A percentile compares a stretch with the other conserved stretches of the same genome.
Evolutionary conservation across 805 yeast genomes (phyloP).

Genomic region (Candida boleticola): DNA sequence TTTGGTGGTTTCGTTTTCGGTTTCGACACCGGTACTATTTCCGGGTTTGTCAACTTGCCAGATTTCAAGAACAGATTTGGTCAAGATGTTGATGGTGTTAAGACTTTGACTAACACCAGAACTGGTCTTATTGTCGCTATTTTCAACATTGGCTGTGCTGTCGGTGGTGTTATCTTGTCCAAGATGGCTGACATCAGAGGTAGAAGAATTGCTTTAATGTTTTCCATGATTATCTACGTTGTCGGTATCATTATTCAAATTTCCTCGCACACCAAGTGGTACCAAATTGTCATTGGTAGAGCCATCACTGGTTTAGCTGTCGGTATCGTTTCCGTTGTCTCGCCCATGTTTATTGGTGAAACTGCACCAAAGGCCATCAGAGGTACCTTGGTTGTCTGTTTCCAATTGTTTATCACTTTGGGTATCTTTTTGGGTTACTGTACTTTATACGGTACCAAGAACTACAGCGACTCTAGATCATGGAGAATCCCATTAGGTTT

Average conservation of each 20-base stretch:
- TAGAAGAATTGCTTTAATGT: constrained; percentile 55
- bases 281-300: constrained; percentile 64
- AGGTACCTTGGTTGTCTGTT: constrained; percentile 69
- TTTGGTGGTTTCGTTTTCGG: constrained; percentile 80
- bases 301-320: constrained; percentile 68
- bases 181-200: constrained; percentile 60
- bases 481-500: constrained; percentile 70
- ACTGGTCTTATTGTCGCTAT: constrained; percentile 53
- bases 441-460: constrained; percentile 62
- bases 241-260: constrained; percentile 64
- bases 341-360: constrained; percentile 67
- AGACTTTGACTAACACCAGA: constrained; percentile 43
- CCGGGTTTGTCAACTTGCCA: constrained; percentile 67
- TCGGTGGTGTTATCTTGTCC: constrained; percentile 64
- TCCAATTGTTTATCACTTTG: constrained; percentile 66
- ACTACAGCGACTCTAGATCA: constrained; percentile 48
- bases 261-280: constrained; percentile 53
- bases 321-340: constrained; percentile 68
- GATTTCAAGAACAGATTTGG: constrained; percentile 57
- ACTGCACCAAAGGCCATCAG: constrained; percentile 67
- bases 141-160: constrained; percentile 69
- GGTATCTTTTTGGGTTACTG: constrained; percentile 74
- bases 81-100: constrained; percentile 39
- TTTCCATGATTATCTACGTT: constrained; percentile 54
- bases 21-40: constrained; percentile 77